Evolutionary conservation across 2,329 filamentous ascomycete genomes (phyloP).

Genomic region (Lachnellula occidentalis): DNA sequence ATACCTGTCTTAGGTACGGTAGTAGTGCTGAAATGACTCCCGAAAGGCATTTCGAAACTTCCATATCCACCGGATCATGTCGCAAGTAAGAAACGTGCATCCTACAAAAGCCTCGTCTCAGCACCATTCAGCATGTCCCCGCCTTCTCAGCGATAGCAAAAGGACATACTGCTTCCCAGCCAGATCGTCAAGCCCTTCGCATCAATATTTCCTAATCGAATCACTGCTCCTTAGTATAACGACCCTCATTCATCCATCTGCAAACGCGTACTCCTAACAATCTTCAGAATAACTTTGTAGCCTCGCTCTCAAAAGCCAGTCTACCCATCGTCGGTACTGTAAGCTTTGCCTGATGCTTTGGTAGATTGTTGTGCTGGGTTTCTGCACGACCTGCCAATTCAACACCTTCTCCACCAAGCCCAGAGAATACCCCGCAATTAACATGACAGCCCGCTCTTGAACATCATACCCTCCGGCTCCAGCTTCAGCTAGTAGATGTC

Average conservation of each 20-base stretch:
- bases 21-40: no score
- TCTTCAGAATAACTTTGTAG: neutral
- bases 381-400: slow-evolving; percentile 6
- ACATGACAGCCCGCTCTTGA: neutral
- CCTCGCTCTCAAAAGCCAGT: neutral
- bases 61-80: neutral
- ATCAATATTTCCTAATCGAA: slow-evolving; percentile 14
- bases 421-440: slow-evolving; percentile 1
- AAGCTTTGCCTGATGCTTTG: slow-evolving; percentile 1
- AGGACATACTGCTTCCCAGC: slow-evolving; percentile 15
- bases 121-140: neutral
- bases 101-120: slow-evolving; percentile 1
- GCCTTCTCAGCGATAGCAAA: slow-evolving; percentile 13
- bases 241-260: slow-evolving; percentile 1
- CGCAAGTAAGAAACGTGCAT: slow-evolving; percentile 1
- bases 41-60: no score
- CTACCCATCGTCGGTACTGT: neutral
- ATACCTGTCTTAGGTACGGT: no score
- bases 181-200: slow-evolving; percentile 10
- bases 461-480: slow-evolving; percentile 10
- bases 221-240: slow-evolving; percentile 10
- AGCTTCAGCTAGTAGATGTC: slow-evolving; percentile 7
- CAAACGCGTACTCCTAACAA: slow-evolving; percentile 6
- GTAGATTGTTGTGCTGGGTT: slow-evolving; percentile 3
- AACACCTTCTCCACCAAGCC: slow-evolving; percentile 3